phyloP scores from a whole-genome alignment of 1,284 basidiomycete genomes.

The Melampsora larici-populina region DNA sequence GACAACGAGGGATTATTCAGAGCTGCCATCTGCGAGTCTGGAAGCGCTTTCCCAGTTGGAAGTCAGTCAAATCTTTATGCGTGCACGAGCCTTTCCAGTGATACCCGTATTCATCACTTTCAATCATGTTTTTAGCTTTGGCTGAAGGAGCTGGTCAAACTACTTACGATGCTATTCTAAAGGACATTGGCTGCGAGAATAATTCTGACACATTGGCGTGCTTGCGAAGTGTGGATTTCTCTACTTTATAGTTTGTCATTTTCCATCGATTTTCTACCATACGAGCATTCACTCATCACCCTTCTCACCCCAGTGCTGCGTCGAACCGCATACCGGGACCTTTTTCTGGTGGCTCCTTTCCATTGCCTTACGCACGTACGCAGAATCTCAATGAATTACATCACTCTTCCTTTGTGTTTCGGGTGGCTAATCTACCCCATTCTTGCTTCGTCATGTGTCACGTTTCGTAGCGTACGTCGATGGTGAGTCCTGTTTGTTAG shows the following conservation, averaged over 20 bases:
- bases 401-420: no score
- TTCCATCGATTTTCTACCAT: no score
- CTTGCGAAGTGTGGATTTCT: constrained; percentile 7
- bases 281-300: no score
- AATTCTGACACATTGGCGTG: constrained; percentile 11
- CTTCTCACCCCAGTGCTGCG: constrained; percentile 1
- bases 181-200: constrained; percentile 5
- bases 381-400: no score
- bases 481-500: not conserved
- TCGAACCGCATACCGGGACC: constrained; percentile 23
- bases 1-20: constrained; percentile 29
- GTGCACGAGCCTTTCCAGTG: no score
- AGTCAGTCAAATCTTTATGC: constrained; percentile 10
- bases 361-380: constrained; percentile 7
- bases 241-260: not conserved
- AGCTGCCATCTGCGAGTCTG: no score
- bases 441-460: no score
- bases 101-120: no score
- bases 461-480: constrained; percentile 2
- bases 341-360: constrained; percentile 26
- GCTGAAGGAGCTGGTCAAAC: no score
- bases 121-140: no score
- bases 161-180: constrained; percentile 23
- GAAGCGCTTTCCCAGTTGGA: constrained; percentile 24
- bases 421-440: no score